Percentiles rank a stretch among this genome's conserved stretches.
Conservation (phyloP, 2,329 filamentous ascomycete species). For the Penicillium sp. region DNA sequence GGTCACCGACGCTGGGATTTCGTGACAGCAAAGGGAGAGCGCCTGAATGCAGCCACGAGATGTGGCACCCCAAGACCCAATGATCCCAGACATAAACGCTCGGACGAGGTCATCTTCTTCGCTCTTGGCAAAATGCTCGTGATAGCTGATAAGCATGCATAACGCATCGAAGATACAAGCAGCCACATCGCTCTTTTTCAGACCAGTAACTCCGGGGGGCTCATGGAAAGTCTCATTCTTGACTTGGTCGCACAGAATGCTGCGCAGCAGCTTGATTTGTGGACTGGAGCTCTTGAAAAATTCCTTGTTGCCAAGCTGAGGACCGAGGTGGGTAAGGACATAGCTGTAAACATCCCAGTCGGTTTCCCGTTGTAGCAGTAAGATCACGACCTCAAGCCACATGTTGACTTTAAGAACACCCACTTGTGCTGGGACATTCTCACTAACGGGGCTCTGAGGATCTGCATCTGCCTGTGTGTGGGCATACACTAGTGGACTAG, state of each 20-base stretch:
- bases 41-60: slow-evolving; percentile 94
- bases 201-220: slow-evolving; percentile 72
- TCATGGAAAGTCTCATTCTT: slow-evolving; percentile 75
- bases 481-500: slow-evolving; percentile 54
- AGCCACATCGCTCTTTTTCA: slow-evolving; percentile 84
- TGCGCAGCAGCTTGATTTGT: slow-evolving; percentile 74
- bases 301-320: slow-evolving; percentile 86
- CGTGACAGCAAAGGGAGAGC: slow-evolving; percentile 90
- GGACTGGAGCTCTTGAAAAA: slow-evolving; percentile 73
- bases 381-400: slow-evolving; percentile 77
- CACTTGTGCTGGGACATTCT: slow-evolving; percentile 30
- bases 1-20: slow-evolving; percentile 82
- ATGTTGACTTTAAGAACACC: slow-evolving; percentile 59
- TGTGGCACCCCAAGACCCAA: slow-evolving; percentile 80
- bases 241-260: slow-evolving; percentile 78
- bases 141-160: slow-evolving; percentile 87
- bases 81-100: slow-evolving; percentile 76
- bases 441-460: slow-evolving; percentile 27
- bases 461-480: slow-evolving; percentile 43
- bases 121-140: slow-evolving; percentile 76
- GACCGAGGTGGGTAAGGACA: slow-evolving; percentile 78
- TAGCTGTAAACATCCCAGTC: slow-evolving; percentile 96
- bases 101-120: slow-evolving; percentile 89
- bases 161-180: slow-evolving; percentile 85
- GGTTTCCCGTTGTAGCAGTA: slow-evolving; percentile 70